These are phyloP conservation scores for Chlorella sp. DNA, from an alignment of 139 green algal genomes.

Conservation along the genomic window DNA sequence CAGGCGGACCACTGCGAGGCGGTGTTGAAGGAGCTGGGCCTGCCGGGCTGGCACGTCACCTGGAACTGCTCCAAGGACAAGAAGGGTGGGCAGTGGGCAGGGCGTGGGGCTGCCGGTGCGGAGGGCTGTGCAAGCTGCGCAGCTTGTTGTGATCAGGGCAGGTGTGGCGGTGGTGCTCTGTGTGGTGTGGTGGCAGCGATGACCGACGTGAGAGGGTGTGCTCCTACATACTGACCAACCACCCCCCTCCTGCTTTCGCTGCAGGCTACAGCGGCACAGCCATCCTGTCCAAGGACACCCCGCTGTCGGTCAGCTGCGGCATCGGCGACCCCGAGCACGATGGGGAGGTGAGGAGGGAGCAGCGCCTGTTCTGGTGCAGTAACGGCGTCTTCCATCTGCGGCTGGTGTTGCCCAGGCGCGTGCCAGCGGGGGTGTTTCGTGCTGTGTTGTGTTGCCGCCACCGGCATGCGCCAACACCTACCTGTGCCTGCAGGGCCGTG, in stretches of 20 bases:
- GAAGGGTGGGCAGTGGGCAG: slow-evolving; percentile 29
- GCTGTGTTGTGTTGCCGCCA: too few relatives aligned
- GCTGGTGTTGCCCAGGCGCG: too few relatives aligned
- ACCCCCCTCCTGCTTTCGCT: too few relatives aligned
- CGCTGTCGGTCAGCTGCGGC: slow-evolving; percentile 38
- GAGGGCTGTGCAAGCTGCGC: neutral
- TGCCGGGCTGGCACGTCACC: slow-evolving; percentile 52
- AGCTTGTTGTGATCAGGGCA: too few relatives aligned
- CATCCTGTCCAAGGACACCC: slow-evolving; percentile 52
- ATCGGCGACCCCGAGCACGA: slow-evolving; percentile 45
- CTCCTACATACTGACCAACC: too few relatives aligned
- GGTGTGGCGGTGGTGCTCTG: too few relatives aligned
- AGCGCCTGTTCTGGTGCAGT: too few relatives aligned
- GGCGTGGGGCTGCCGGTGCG: neutral
- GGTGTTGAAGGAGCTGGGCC: slow-evolving; percentile 26
- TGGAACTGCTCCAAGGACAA: slow-evolving; percentile 65
- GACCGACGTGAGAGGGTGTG: too few relatives aligned
- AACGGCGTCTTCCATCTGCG: too few relatives aligned
- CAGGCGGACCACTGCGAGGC: slow-evolving; percentile 53
- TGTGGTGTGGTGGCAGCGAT: too few relatives aligned
- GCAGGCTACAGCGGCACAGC: slow-evolving; percentile 72
- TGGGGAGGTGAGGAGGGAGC: slow-evolving; percentile 28
- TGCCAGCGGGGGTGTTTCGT: too few relatives aligned
- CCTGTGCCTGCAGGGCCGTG: slow-evolving; percentile 30
- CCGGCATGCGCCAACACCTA: too few relatives aligned